phyloP scores from a whole-genome alignment of 352 stramenopile genomes.

The Hyaloperonospora arabidopsidis region DNA sequence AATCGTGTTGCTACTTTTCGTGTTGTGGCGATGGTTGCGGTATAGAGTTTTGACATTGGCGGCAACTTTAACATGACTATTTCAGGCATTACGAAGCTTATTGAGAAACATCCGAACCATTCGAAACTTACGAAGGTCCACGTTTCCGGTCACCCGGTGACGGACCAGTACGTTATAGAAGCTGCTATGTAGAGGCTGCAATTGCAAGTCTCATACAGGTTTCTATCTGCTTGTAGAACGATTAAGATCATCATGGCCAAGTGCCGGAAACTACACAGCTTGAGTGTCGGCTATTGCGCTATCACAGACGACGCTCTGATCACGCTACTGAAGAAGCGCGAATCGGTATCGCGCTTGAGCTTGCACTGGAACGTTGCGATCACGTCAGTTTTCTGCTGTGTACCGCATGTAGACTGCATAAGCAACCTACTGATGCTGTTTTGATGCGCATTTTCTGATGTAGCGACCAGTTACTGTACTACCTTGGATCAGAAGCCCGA shows the following conservation, averaged over 20 bases:
- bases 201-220: conserved; percentile 1
- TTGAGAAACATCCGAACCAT: conserved; percentile 86
- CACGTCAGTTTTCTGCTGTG: conserved; percentile 44
- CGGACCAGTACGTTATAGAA: conserved; percentile 53
- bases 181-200: background rate
- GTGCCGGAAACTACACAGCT: conserved; percentile 82
- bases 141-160: conserved; percentile 74
- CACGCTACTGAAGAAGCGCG: conserved; percentile 72
- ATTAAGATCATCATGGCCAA: conserved; percentile 84
- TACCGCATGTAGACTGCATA: background rate
- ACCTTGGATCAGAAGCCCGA: conserved; percentile 54
- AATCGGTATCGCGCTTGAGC: conserved; percentile 65
- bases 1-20: background rate
- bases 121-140: conserved; percentile 84
- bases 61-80: conserved; percentile 89
- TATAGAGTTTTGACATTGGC: conserved; percentile 75
- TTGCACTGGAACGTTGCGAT: conserved; percentile 85
- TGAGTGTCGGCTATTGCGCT: conserved; percentile 81
- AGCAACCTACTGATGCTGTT: background rate
- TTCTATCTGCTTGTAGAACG: conserved; percentile 35
- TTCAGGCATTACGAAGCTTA: conserved; percentile 75
- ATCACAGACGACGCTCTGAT: conserved; percentile 83
- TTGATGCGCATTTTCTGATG: background rate
- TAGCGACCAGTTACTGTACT: conserved; percentile 77
- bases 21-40: background rate